These are phyloP conservation scores for Fusarium acutatum DNA, from an alignment of 2,329 filamentous ascomycete species.

Conservation along the genomic window DNA sequence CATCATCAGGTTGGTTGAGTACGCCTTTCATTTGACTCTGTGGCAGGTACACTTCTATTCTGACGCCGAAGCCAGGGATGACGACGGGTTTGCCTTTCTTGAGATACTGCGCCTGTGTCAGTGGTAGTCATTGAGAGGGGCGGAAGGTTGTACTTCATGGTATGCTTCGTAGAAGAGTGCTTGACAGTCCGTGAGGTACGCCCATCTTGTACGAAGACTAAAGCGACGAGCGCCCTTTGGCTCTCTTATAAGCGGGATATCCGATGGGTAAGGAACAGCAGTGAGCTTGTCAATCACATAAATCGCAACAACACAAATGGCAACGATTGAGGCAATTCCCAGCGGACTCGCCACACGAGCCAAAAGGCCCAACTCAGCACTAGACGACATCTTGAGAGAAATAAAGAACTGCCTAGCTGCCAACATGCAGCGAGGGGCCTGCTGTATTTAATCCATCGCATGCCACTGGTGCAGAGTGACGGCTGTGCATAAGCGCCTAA, in stretches of 20 bases:
- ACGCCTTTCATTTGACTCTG: slow-evolving; percentile 51
- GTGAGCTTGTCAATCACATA: slow-evolving; percentile 32
- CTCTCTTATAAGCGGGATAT: slow-evolving; percentile 41
- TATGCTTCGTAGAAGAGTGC: slow-evolving; percentile 45
- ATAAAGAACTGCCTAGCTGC: neutral
- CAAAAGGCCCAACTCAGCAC: neutral
- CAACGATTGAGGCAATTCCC: neutral
- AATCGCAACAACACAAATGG: neutral
- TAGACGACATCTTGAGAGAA: neutral
- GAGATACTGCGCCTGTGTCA: slow-evolving; percentile 45
- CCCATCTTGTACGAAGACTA: slow-evolving; percentile 42
- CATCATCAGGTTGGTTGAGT: slow-evolving; percentile 49
- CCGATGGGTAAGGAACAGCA: slow-evolving; percentile 37
- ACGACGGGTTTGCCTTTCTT: slow-evolving; percentile 54
- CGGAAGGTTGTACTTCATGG: slow-evolving; percentile 32
- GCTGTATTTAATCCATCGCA: neutral
- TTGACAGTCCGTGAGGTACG: slow-evolving; percentile 44
- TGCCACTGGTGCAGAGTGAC: neutral
- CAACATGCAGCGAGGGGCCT: neutral
- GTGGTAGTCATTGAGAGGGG: accelerated
- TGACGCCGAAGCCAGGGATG: slow-evolving; percentile 51
- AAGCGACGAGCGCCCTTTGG: slow-evolving; percentile 37
- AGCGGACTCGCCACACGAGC: slow-evolving; percentile 19
- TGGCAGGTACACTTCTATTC: slow-evolving; percentile 55
- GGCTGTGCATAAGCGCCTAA: neutral